phyloP scores from a whole-genome alignment of 2,329 filamentous ascomycete genomes.

The Xylaria sp. region DNA sequence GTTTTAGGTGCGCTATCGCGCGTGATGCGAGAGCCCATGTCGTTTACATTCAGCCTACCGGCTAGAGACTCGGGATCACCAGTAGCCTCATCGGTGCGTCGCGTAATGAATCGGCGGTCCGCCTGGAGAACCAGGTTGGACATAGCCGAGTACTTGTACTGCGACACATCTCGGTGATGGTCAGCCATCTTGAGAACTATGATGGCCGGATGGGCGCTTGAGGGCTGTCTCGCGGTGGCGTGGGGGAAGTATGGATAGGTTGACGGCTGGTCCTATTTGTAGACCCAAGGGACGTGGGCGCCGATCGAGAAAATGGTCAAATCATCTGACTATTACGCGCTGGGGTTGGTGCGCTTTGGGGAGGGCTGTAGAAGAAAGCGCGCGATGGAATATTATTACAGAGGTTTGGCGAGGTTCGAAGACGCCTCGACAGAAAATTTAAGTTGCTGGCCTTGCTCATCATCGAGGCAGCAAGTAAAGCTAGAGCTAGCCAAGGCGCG shows the following conservation, averaged over 20 bases:
- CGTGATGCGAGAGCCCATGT: slow-evolving; percentile 90
- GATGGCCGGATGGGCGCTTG: slow-evolving; percentile 30
- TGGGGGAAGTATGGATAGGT: slow-evolving; percentile 27
- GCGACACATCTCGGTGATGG: slow-evolving; percentile 84
- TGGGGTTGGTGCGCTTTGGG: slow-evolving; percentile 3
- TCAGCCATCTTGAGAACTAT: slow-evolving; percentile 71
- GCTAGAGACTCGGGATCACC: slow-evolving; percentile 98
- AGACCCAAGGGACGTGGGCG: slow-evolving; percentile 48
- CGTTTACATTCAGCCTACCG: slow-evolving; percentile 89
- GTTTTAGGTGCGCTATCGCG: slow-evolving; percentile 83
- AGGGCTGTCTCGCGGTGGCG: slow-evolving; percentile 22
- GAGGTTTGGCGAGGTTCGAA: slow-evolving; percentile 16
- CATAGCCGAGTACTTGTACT: slow-evolving; percentile 99
- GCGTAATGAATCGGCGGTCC: slow-evolving; percentile 93
- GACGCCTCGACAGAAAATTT: slow-evolving; percentile 34
- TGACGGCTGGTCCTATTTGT: slow-evolving; percentile 44
- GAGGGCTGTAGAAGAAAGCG: slow-evolving; percentile 4
- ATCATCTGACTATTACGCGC: slow-evolving; percentile 43
- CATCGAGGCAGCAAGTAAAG: not conserved
- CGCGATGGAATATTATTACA: not conserved
- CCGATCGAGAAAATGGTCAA: slow-evolving; percentile 37
- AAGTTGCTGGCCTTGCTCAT: slow-evolving; percentile 25
- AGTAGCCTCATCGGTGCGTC: slow-evolving; percentile 92
- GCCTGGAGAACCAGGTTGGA: slow-evolving; percentile 99
- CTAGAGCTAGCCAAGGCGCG: slow-evolving; percentile 25